Evolutionary conservation across 768 basidiomycete species (phyloP).

Genomic region (Hygrophorus russula): DNA sequence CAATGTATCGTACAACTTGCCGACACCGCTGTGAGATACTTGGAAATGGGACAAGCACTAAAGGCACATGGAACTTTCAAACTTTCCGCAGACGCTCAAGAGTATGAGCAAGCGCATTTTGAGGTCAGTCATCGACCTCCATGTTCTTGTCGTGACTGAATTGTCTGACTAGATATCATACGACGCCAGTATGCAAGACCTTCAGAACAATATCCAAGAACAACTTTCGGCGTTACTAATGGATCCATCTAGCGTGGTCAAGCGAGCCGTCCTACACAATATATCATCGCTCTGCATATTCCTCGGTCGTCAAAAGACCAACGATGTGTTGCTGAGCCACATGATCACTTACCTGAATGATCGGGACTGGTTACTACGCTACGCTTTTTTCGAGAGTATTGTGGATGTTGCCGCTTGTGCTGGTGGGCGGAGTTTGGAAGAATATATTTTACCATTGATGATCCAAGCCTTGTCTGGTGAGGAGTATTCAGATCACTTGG

Average conservation of each 20-base stretch:
- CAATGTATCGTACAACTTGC: constrained; percentile 80
- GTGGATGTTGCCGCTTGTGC: constrained; percentile 94
- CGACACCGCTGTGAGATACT: constrained; percentile 74
- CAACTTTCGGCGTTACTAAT: constrained; percentile 79
- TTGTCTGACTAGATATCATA: constrained; percentile 62
- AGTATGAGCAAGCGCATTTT: constrained; percentile 69
- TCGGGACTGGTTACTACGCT: constrained; percentile 83
- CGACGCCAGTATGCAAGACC: constrained; percentile 75
- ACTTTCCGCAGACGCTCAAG: constrained; percentile 49
- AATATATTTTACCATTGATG: constrained; percentile 96
- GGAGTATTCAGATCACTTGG: constrained; percentile 10
- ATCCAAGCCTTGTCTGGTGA: constrained; percentile 87
- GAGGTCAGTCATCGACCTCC: constrained; percentile 37
- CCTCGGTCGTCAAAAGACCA: constrained; percentile 85
- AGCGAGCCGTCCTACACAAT: constrained; percentile 79
- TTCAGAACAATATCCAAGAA: constrained; percentile 79
- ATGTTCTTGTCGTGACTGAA: not conserved
- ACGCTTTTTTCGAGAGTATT: constrained; percentile 91
- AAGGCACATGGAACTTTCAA: constrained; percentile 74
- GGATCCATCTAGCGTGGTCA: constrained; percentile 83
- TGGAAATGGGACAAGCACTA: constrained; percentile 90
- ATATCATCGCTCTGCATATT: constrained; percentile 89
- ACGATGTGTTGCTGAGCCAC: constrained; percentile 87
- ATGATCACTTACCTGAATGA: constrained; percentile 85
- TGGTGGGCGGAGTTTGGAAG: constrained; percentile 83